A percentile compares a stretch with the other conserved stretches of the same genome.
Evolutionary conservation across 108 stramenopile species (phyloP).

Genomic region (Chaetoceros tenuissimus): DNA sequence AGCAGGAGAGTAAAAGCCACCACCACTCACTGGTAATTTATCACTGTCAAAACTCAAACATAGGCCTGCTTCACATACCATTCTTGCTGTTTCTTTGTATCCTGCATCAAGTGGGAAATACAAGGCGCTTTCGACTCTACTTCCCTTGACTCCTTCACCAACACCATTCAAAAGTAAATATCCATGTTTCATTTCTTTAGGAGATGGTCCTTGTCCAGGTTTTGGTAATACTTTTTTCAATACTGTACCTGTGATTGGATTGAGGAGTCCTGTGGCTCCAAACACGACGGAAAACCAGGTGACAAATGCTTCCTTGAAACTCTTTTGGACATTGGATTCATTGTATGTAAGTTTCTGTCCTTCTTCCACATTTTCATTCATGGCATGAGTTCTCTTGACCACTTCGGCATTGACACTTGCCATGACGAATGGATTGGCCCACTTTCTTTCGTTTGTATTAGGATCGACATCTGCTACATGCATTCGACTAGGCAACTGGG

Average conservation of each 20-base stretch:
- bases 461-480: not conserved
- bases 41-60: slow-evolving; percentile 42
- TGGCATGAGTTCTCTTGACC: slow-evolving; percentile 50
- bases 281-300: slow-evolving; percentile 26
- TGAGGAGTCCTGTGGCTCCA: slow-evolving; percentile 24
- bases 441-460: slow-evolving; percentile 4
- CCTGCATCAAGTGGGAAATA: slow-evolving; percentile 60
- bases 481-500: slow-evolving; percentile 14
- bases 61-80: slow-evolving; percentile 71
- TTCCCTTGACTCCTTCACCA: slow-evolving; percentile 49
- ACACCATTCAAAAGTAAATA: slow-evolving; percentile 38
- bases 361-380: slow-evolving; percentile 7
- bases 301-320: slow-evolving; percentile 30
- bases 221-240: slow-evolving; percentile 41
- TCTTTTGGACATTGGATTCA: slow-evolving; percentile 32
- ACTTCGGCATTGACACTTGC: slow-evolving; percentile 51
- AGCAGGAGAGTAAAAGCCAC: slow-evolving; percentile 73
- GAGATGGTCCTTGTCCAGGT: slow-evolving; percentile 76
- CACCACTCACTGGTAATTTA: slow-evolving; percentile 14
- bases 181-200: slow-evolving; percentile 50
- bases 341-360: slow-evolving; percentile 31
- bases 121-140: slow-evolving; percentile 28
- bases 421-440: slow-evolving; percentile 66
- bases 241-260: slow-evolving; percentile 46
- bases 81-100: slow-evolving; percentile 63